Conservation (phyloP, 2,329 filamentous ascomycete species). For the Ramularia collo-cygni region DNA sequence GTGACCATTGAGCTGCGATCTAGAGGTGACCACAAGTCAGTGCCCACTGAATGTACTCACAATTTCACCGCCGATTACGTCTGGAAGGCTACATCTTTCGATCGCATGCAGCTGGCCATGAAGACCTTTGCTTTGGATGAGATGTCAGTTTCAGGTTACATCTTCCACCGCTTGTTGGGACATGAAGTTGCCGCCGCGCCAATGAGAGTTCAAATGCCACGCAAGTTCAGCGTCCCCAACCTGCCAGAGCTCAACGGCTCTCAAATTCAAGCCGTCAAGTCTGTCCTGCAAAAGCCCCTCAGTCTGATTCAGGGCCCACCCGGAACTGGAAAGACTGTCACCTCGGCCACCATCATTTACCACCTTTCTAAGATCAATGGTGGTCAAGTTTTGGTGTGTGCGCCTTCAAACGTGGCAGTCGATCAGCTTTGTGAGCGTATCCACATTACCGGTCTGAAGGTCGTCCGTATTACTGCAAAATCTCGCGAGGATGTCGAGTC, state of each 20-base stretch:
- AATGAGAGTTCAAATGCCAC: conserved; percentile 91
- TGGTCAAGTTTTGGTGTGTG: conserved; percentile 91
- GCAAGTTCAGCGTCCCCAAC: conserved; percentile 92
- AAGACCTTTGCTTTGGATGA: conserved; percentile 98
- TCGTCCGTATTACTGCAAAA: conserved; percentile 96
- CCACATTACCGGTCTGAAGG: conserved; percentile 88
- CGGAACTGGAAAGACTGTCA: conserved; percentile 96
- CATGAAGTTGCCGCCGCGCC: conserved; percentile 91
- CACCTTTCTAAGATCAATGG: conserved; percentile 93
- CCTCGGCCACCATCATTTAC: conserved; percentile 97
- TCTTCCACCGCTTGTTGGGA: conserved; percentile 93
- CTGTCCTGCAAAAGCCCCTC: conserved; percentile 84
- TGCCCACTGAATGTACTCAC: conserved; percentile 91
- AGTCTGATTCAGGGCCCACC: conserved; percentile 96
- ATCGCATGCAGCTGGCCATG: conserved; percentile 98
- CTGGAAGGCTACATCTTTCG: conserved; percentile 98
- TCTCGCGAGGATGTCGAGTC: conserved; percentile 98
- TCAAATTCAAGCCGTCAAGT: conserved; percentile 94
- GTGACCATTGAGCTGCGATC: conserved; percentile 91
- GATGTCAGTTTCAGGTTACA: conserved; percentile 96
- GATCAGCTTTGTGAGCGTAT: conserved; percentile 97
- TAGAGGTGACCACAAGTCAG: conserved; percentile 90
- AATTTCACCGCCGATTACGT: conserved; percentile 99
- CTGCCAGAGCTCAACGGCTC: conserved; percentile 91
- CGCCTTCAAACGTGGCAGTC: conserved; percentile 95